Conservation (phyloP, 2,329 filamentous ascomycete genomes). For the Knufia petricola region DNA sequence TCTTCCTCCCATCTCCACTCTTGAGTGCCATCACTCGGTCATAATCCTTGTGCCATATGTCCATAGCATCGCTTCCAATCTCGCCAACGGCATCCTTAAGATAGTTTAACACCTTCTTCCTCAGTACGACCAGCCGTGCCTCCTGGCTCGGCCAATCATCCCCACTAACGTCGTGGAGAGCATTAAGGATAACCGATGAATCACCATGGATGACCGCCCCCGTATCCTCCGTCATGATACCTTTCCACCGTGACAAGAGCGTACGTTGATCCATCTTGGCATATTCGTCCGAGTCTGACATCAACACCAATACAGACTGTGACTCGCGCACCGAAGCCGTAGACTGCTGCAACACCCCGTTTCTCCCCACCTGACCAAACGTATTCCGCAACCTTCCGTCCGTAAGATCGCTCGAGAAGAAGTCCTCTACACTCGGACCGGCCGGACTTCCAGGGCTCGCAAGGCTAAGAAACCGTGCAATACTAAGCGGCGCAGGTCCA, state of each 20-base stretch:
- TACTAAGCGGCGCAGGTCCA: constrained; percentile 41
- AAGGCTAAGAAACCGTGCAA: constrained; percentile 50
- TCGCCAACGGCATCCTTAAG: constrained; percentile 17
- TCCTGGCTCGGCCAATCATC: constrained; percentile 11
- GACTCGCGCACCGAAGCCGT: not conserved
- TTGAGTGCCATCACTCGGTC: constrained; percentile 4
- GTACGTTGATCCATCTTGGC: constrained; percentile 14
- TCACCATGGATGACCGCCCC: not conserved
- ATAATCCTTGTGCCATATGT: constrained; percentile 1
- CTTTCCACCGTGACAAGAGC: constrained; percentile 16
- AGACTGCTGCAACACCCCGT: constrained; percentile 29
- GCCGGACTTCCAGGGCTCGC: constrained; percentile 43
- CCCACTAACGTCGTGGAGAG: constrained; percentile 19
- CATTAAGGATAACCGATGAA: constrained; percentile 13
- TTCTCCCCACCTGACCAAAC: constrained; percentile 54
- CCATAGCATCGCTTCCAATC: not conserved
- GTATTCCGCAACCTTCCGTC: constrained; percentile 48
- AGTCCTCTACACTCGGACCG: constrained; percentile 66
- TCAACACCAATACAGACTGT: constrained; percentile 15
- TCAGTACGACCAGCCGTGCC: constrained; percentile 18
- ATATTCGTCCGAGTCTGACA: constrained; percentile 16
- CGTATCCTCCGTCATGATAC: constrained; percentile 8
- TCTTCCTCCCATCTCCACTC: not conserved
- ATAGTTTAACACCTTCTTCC: constrained; percentile 18
- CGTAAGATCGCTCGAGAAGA: constrained; percentile 71